Evolutionary conservation across 2,329 filamentous ascomycete genomes (phyloP).

Genomic region (Dactylellina leptospora): DNA sequence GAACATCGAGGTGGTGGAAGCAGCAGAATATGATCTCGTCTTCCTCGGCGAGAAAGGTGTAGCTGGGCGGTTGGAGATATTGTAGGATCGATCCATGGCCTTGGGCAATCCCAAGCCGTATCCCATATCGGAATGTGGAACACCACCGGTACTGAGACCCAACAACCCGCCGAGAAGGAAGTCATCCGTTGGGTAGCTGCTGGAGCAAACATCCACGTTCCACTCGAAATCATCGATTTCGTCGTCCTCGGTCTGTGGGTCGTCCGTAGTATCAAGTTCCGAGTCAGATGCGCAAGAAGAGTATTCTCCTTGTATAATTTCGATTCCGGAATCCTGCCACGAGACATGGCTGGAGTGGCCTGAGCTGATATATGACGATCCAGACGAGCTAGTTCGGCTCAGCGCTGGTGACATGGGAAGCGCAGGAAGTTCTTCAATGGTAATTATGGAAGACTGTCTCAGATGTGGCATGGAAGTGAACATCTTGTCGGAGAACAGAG

Average conservation of each 20-base stretch:
- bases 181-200: slow-evolving; percentile 49
- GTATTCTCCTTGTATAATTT: slow-evolving; percentile 51
- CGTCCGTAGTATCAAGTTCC: slow-evolving; percentile 48
- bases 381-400: slow-evolving; percentile 39
- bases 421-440: slow-evolving; percentile 51
- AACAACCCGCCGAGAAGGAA: slow-evolving; percentile 45
- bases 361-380: slow-evolving; percentile 22
- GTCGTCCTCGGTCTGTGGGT: slow-evolving; percentile 51
- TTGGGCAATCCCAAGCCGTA: slow-evolving; percentile 31
- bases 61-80: slow-evolving; percentile 27
- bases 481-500: slow-evolving; percentile 35
- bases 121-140: slow-evolving; percentile 22
- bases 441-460: slow-evolving; percentile 25
- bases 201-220: slow-evolving; percentile 52
- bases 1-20: slow-evolving; percentile 22
- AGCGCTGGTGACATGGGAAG: slow-evolving; percentile 41
- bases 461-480: slow-evolving; percentile 1
- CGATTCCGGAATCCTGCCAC: slow-evolving; percentile 48
- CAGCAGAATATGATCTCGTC: slow-evolving; percentile 23
- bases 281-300: slow-evolving; percentile 45
- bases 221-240: slow-evolving; percentile 49
- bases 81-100: slow-evolving; percentile 38
- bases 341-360: slow-evolving; percentile 31
- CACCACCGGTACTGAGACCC: slow-evolving; percentile 34
- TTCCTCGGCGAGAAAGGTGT: slow-evolving; percentile 39